Percentiles rank a stretch among this genome's conserved stretches.
Conservation (phyloP, 352 stramenopile genomes). For the Globisporangium cystogenes region DNA sequence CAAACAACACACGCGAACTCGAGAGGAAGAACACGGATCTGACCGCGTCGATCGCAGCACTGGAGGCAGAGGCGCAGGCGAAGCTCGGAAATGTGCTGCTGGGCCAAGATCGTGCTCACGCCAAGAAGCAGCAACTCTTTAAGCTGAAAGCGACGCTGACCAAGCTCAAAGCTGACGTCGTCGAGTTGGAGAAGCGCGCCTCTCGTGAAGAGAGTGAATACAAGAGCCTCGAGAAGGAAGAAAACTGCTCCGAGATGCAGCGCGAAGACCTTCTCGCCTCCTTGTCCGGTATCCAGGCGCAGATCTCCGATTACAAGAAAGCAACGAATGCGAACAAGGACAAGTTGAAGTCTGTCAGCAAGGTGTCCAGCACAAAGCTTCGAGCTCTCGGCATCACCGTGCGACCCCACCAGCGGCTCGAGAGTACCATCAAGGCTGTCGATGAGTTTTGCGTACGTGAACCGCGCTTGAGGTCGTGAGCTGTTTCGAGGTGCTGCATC, state of each 20-base stretch:
- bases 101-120: background rate
- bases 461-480: background rate
- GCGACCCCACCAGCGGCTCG: background rate
- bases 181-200: background rate
- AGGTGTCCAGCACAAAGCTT: background rate
- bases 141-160: conserved; percentile 1
- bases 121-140: conserved; percentile 4
- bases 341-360: background rate
- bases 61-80: conserved; percentile 4
- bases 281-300: background rate
- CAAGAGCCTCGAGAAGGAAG: background rate
- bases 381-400: background rate
- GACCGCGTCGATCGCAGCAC: background rate
- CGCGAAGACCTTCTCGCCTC: conserved; percentile 4
- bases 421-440: conserved; percentile 2
- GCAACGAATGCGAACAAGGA: conserved; percentile 2
- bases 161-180: conserved; percentile 6
- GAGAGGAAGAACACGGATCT: background rate
- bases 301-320: background rate
- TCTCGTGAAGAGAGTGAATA: background rate
- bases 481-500: background rate
- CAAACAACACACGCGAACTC: background rate
- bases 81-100: conserved; percentile 3
- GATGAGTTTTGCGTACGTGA: background rate
- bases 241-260: background rate